Evolutionary conservation across 177 flowering plant species (phyloP).

Genomic region (Vitis hybrid): DNA sequence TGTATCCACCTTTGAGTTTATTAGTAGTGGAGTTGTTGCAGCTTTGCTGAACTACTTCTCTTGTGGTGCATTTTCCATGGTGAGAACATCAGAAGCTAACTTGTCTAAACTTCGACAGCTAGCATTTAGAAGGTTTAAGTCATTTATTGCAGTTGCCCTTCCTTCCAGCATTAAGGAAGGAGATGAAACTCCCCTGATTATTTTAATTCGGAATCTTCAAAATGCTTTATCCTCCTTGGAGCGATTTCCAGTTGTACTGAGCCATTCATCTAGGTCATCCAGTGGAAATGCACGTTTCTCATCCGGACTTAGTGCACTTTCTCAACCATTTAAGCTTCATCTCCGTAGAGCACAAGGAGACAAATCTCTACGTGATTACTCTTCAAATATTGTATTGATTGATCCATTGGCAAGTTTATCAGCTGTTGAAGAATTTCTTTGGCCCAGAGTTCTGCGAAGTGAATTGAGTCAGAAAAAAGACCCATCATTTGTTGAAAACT

Average conservation of each 20-base stretch:
- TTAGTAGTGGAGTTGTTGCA: slow-evolving; percentile 92
- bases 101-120: slow-evolving; percentile 76
- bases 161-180: slow-evolving; percentile 46
- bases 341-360: slow-evolving; percentile 93
- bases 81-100: slow-evolving; percentile 62
- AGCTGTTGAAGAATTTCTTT: slow-evolving; percentile 94
- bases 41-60: slow-evolving; percentile 90
- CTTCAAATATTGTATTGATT: slow-evolving; percentile 87
- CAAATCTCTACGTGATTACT: slow-evolving; percentile 93
- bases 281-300: slow-evolving; percentile 79
- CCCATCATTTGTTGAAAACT: slow-evolving; percentile 51
- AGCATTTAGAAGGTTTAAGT: slow-evolving; percentile 78
- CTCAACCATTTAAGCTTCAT: slow-evolving; percentile 94
- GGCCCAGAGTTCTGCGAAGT: slow-evolving; percentile 87
- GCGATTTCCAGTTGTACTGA: slow-evolving; percentile 90
- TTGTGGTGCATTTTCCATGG: slow-evolving; percentile 91
- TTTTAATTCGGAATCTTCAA: slow-evolving; percentile 90
- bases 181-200: slow-evolving; percentile 66
- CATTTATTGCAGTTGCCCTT: slow-evolving; percentile 75
- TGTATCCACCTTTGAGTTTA: slow-evolving; percentile 97
- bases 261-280: slow-evolving; percentile 82
- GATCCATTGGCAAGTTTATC: slow-evolving; percentile 98
- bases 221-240: slow-evolving; percentile 92
- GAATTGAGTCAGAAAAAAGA: slow-evolving; percentile 72
- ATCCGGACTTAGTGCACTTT: slow-evolving; percentile 84